Percentiles rank a stretch among this genome's conserved stretches.
Conservation (phyloP, 2,329 filamentous ascomycete species). For the Fusarium tupiense region DNA sequence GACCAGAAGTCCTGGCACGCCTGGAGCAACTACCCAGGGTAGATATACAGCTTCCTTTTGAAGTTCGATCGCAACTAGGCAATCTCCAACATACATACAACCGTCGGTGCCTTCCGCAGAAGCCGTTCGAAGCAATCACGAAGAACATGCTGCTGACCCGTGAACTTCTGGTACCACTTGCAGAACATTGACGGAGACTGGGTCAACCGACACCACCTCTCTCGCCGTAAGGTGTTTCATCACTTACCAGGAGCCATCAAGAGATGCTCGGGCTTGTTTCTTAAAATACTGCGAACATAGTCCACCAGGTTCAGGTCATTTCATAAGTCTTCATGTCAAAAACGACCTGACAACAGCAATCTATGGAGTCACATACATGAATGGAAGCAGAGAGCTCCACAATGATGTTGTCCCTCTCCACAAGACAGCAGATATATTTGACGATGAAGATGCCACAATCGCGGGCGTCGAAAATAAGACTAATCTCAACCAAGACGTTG, state of each 20-base stretch:
- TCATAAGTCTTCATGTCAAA: neutral
- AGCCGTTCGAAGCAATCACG: neutral
- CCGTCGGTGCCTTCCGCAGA: neutral
- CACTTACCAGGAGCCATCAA: neutral
- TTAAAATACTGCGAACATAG: neutral
- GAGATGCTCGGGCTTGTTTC: neutral
- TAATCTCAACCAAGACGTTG: no score
- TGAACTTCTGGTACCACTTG: neutral
- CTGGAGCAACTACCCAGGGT: neutral
- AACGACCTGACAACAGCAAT: neutral
- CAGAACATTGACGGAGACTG: neutral
- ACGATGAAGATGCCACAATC: no score
- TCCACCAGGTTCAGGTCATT: neutral
- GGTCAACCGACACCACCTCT: neutral
- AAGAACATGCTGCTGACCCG: neutral
- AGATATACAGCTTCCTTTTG: neutral
- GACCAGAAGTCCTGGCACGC: neutral
- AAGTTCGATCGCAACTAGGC: neutral
- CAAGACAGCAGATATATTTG: neutral
- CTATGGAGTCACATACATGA: neutral
- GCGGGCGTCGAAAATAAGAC: neutral
- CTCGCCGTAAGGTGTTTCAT: neutral
- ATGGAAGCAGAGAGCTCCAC: neutral
- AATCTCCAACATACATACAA: neutral
- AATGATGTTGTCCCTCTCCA: neutral